These are phyloP conservation scores for Tetrahymena thermophila DNA, from an alignment of 73 alveolate species.

Conservation along the genomic window DNA sequence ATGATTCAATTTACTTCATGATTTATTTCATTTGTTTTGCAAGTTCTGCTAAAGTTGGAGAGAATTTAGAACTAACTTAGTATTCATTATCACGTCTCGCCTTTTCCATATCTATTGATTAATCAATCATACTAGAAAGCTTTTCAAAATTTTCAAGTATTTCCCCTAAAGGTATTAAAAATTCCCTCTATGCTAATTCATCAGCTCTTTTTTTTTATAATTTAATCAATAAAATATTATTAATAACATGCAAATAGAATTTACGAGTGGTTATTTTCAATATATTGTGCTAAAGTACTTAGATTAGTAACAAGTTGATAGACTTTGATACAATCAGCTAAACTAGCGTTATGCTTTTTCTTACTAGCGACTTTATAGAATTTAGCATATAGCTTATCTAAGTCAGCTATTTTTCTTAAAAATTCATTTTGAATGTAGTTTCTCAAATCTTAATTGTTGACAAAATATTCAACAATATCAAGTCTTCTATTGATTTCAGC, in stretches of 20 bases:
- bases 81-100: constrained; percentile 62
- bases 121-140: constrained; percentile 62
- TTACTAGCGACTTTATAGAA: constrained; percentile 65
- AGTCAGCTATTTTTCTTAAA: constrained; percentile 64
- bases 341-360: constrained; percentile 56
- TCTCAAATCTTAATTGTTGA: constrained; percentile 46
- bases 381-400: constrained; percentile 67
- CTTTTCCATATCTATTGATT: constrained; percentile 65
- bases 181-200: constrained; percentile 17
- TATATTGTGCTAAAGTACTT: neutral
- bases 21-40: constrained; percentile 50
- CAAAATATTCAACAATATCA: constrained; percentile 64
- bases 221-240: constrained; percentile 26
- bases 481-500: constrained; percentile 60
- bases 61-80: constrained; percentile 68
- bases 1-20: constrained; percentile 57
- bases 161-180: constrained; percentile 46
- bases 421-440: constrained; percentile 45
- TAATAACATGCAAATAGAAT: neutral
- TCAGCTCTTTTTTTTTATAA: constrained; percentile 21
- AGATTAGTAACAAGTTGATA: constrained; percentile 46
- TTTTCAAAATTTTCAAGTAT: constrained; percentile 49
- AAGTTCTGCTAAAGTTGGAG: constrained; percentile 48
- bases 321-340: constrained; percentile 72
- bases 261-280: neutral